Conservation (phyloP, 164 flowering plant genomes). For the Nymphaea thermarum region DNA sequence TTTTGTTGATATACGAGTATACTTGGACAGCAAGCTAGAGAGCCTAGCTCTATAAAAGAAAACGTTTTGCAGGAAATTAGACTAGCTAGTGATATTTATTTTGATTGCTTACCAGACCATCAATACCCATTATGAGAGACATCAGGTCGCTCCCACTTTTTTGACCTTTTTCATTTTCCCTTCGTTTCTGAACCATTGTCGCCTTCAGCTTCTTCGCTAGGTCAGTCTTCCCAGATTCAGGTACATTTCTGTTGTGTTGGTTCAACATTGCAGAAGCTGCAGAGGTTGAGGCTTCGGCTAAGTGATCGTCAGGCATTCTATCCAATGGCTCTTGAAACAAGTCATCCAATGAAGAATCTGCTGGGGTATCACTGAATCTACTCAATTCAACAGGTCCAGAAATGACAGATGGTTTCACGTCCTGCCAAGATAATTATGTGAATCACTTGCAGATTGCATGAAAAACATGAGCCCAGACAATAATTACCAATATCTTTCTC, state of each 20-base stretch:
- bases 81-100: too few relatives aligned
- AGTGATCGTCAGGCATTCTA: conserved; percentile 32
- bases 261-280: conserved; percentile 43
- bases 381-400: conserved; percentile 55
- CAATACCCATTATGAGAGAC: conserved; percentile 70
- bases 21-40: too few relatives aligned
- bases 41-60: too few relatives aligned
- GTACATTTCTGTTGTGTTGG: conserved; percentile 20
- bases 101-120: conserved; percentile 47
- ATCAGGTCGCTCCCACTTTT: conserved; percentile 65
- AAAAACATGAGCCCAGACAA: too few relatives aligned
- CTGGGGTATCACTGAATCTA: conserved; percentile 91
- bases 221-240: conserved; percentile 59
- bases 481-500: too few relatives aligned
- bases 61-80: too few relatives aligned
- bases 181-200: conserved; percentile 78
- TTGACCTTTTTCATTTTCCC: conserved; percentile 67
- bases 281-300: conserved; percentile 69
- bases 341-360: conserved; percentile 95
- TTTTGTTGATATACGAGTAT: too few relatives aligned
- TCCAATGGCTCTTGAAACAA: conserved; percentile 67
- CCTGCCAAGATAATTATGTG: conserved; percentile 22
- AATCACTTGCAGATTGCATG: background rate
- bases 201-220: conserved; percentile 79
- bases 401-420: conserved; percentile 28